phyloP scores from a whole-genome alignment of 2,329 filamentous ascomycete genomes.

The Scortechinia acanthostroma region DNA sequence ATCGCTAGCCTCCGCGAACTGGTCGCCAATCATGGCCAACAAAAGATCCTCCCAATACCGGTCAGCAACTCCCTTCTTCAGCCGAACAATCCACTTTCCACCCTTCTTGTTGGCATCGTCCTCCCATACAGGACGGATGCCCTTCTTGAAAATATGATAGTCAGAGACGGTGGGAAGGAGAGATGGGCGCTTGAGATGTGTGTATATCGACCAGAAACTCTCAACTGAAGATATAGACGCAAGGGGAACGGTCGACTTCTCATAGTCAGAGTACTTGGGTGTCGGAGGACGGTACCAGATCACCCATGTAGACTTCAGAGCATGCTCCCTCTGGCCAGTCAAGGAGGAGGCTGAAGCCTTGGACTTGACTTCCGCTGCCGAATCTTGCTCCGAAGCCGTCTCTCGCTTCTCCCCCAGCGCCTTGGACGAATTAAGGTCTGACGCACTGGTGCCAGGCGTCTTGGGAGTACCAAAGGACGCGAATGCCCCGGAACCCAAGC shows the following conservation, averaged over 20 bases:
- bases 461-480: slow-evolving; percentile 1
- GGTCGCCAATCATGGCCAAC: slow-evolving; percentile 61
- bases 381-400: background rate
- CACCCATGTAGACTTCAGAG: slow-evolving; percentile 57
- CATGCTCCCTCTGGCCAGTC: background rate
- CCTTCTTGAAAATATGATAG: slow-evolving; percentile 67
- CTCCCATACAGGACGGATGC: slow-evolving; percentile 66
- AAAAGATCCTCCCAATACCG: slow-evolving; percentile 66
- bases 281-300: slow-evolving; percentile 68
- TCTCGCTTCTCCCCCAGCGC: background rate
- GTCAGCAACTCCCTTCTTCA: slow-evolving; percentile 67
- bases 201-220: slow-evolving; percentile 61
- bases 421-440: background rate
- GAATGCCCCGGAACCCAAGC: background rate
- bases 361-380: background rate
- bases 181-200: slow-evolving; percentile 58
- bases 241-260: slow-evolving; percentile 61
- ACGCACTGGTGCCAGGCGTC: background rate
- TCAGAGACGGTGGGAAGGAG: slow-evolving; percentile 60
- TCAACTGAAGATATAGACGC: slow-evolving; percentile 57
- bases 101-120: slow-evolving; percentile 65
- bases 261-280: slow-evolving; percentile 66
- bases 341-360: background rate
- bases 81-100: slow-evolving; percentile 64
- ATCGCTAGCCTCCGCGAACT: slow-evolving; percentile 61